Evolutionary conservation across 2,329 filamentous ascomycete species (phyloP).

Genomic region (Fusarium veterinarium): DNA sequence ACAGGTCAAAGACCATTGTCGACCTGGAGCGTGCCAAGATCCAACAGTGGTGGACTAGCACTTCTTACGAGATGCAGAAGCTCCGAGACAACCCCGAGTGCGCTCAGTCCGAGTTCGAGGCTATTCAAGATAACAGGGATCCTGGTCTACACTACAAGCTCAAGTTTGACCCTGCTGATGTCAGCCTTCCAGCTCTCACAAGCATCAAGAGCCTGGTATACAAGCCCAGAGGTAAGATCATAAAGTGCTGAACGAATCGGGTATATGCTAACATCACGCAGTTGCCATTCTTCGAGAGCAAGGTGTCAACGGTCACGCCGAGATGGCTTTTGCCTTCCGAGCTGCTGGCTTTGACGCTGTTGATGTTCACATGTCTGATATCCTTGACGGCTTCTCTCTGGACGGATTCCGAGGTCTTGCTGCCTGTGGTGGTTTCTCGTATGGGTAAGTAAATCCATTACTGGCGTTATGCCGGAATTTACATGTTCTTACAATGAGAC

Average conservation of each 20-base stretch:
- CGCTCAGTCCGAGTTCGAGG: slow-evolving; percentile 83
- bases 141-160: slow-evolving; percentile 88
- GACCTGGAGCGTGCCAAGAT: slow-evolving; percentile 76
- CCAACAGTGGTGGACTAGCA: slow-evolving; percentile 89
- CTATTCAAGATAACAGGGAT: slow-evolving; percentile 79
- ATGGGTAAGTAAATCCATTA: slow-evolving; percentile 63
- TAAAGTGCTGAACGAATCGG: slow-evolving; percentile 1
- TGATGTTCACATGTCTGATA: slow-evolving; percentile 97
- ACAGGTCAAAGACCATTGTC: slow-evolving; percentile 75
- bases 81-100: slow-evolving; percentile 89
- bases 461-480: not conserved
- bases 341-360: slow-evolving; percentile 90
- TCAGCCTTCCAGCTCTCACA: slow-evolving; percentile 70
- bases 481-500: not conserved
- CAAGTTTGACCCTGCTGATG: slow-evolving; percentile 82
- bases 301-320: slow-evolving; percentile 94
- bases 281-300: slow-evolving; percentile 96
- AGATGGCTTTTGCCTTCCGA: slow-evolving; percentile 97
- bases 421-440: slow-evolving; percentile 97
- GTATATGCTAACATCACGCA: slow-evolving; percentile 68
- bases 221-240: slow-evolving; percentile 60
- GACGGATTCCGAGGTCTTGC: slow-evolving; percentile 87
- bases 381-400: slow-evolving; percentile 82
- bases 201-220: slow-evolving; percentile 63
- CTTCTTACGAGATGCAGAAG: slow-evolving; percentile 91